Conservation (phyloP, 345 rosid species). For the Syzygium grande region DNA sequence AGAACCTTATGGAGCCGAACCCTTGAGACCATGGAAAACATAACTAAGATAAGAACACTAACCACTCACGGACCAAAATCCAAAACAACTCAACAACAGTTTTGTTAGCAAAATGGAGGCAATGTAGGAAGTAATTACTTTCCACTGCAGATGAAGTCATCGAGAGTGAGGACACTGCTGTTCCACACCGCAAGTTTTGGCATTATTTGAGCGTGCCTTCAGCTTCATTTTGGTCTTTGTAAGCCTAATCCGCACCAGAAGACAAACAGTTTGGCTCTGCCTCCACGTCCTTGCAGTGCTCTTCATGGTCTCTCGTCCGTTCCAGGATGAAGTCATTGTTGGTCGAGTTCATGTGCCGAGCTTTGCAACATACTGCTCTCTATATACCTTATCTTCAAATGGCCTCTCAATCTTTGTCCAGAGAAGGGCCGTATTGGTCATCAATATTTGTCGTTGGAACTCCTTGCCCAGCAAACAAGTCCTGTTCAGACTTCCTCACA, state of each 20-base stretch:
- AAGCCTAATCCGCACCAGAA: no score
- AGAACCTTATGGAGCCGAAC: background rate
- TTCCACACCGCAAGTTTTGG: background rate
- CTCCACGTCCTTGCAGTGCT: no score
- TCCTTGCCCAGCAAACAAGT: no score
- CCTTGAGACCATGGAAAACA: background rate
- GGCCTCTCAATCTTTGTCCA: no score
- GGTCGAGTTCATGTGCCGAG: background rate
- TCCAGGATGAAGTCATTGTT: background rate
- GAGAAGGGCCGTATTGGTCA: no score
- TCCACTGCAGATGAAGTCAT: fast-evolving
- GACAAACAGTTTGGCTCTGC: no score
- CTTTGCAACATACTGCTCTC: background rate
- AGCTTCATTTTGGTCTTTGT: no score
- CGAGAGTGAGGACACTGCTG: background rate
- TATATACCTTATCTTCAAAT: background rate
- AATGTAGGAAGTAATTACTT: background rate
- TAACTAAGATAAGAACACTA: background rate
- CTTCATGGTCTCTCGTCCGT: no score
- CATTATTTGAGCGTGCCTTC: no score
- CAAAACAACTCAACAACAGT: background rate
- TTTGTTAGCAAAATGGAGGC: background rate
- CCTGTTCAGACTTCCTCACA: no score
- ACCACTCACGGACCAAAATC: background rate
- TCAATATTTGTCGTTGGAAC: no score